Evolutionary conservation across 441 rosid genomes (phyloP), one percentile per base, ranked within the genome.

Genomic region (Populus hybrid): DNA sequence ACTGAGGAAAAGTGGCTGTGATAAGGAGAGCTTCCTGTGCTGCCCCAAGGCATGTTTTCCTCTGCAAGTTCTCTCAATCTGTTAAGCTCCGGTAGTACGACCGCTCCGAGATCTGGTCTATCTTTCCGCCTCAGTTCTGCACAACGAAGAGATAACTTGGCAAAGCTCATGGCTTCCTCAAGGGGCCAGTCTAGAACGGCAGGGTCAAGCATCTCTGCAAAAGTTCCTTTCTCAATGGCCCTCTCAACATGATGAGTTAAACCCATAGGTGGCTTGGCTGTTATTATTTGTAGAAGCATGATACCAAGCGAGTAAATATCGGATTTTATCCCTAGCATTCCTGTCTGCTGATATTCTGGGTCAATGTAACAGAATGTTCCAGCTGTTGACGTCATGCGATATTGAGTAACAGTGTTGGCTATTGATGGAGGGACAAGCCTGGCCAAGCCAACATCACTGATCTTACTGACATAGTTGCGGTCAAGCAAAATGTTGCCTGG

Each of bases 351-450:
- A 72, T 95, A 95, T 63, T 95, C 97, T 2, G 99, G 99, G 80
- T 95, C 97, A 66, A 95, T 93, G 82, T 95, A 93, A 76, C 91
- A 93, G 83, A 93, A 89, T 46, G 98, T 95, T 81, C 98, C 97
- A 12, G 98, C 99, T 0, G 97, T 86, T 80, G 98, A 75, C 0
- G 99, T 95, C 93, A 95, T 85, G 71, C 87, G 93, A 61, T 92
- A 92, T 78, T 92, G 98, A 20, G 99, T 93, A 38, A 82, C 90
- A 7, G 80, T 12, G 75, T 90, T 75, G n/a, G 92, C 87, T 30
- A 92, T 86, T 0, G 97, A 86, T 21, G 97, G 91, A 78, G 98
- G 99, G 63, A 95, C 94, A 0, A 95, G 93, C 82, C 99, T 91
- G 53, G 99, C 97, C 82, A 91, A 79, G 40, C 99, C 98, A 10